Percentiles rank a stretch among this genome's conserved stretches.
Evolutionary conservation across 257 asterid species (phyloP).

Genomic region (Striga asiatica): DNA sequence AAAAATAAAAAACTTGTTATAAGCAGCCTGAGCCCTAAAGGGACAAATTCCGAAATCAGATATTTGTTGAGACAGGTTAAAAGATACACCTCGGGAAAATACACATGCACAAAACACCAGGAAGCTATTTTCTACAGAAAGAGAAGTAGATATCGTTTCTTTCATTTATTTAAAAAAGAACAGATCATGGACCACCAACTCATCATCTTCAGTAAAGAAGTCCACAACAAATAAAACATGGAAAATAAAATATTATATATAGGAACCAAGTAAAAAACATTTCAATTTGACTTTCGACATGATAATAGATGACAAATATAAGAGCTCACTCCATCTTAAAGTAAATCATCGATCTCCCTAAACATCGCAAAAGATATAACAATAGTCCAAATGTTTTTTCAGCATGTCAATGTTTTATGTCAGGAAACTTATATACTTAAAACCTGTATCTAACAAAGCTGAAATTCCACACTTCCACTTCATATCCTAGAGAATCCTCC

Average conservation of each 20-base stretch:
- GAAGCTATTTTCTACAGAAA: conserved; percentile 8
- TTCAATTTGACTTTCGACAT: conserved; percentile 2
- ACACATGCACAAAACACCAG: background rate
- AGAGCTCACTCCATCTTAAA: conserved; percentile 7
- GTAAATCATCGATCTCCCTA: conserved; percentile 6
- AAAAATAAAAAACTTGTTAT: conserved; percentile 7
- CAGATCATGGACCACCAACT: conserved; percentile 1
- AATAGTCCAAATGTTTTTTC: background rate
- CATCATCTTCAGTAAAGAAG: background rate
- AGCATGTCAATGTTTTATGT: conserved; percentile 8
- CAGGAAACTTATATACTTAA: background rate
- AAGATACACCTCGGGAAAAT: background rate
- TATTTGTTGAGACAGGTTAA: background rate
- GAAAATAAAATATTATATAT: background rate
- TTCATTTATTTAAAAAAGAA: background rate
- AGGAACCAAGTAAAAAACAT: conserved; percentile 3
- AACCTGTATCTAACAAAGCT: background rate
- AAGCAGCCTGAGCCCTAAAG: conserved; percentile 3
- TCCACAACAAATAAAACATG: conserved; percentile 1
- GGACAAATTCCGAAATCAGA: conserved; percentile 1
- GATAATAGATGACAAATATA: background rate
- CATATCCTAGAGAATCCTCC: background rate
- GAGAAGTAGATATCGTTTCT: background rate
- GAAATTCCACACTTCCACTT: background rate
- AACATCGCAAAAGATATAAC: background rate